phyloP scores from a whole-genome alignment of 768 basidiomycete species.

The Tulasnella sp. region DNA sequence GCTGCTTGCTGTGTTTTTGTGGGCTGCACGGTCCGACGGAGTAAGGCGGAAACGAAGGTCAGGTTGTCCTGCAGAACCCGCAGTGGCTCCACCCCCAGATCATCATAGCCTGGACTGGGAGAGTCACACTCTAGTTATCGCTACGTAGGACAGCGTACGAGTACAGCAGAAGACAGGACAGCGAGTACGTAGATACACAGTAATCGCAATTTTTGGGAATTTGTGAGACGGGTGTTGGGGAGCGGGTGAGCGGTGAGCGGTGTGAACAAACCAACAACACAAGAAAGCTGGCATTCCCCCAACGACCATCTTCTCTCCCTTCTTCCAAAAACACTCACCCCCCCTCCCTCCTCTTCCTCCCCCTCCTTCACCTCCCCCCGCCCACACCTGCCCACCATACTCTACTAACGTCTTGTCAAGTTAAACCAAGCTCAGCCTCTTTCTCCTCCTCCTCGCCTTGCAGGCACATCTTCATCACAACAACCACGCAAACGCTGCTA shows the following conservation, averaged over 20 bases:
- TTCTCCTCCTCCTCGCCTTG: background rate
- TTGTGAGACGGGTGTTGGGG: background rate
- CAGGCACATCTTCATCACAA: background rate
- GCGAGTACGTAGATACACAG: background rate
- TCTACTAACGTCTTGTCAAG: slow-evolving; percentile 10
- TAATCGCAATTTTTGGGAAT: background rate
- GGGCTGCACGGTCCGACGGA: background rate
- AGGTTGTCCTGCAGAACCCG: background rate
- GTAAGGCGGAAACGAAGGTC: background rate
- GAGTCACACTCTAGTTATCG: background rate
- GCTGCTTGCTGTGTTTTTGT: background rate
- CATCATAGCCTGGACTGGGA: slow-evolving; percentile 2
- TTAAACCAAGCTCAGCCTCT: background rate
- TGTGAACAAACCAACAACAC: slow-evolving; percentile 9
- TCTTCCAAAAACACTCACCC: slow-evolving; percentile 2
- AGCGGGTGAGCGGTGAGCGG: background rate
- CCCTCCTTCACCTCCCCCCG: background rate
- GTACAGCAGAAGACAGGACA: background rate
- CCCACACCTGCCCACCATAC: background rate
- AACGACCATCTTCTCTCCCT: slow-evolving; percentile 6
- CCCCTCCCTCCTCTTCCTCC: background rate
- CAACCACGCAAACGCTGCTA: slow-evolving; percentile 3
- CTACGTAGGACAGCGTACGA: background rate
- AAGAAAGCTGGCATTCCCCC: slow-evolving; percentile 11
- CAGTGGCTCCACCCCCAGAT: background rate